These are phyloP conservation scores for Pichia sporocuriosa DNA, from an alignment of 805 yeast genomes.

Conservation along the genomic window DNA sequence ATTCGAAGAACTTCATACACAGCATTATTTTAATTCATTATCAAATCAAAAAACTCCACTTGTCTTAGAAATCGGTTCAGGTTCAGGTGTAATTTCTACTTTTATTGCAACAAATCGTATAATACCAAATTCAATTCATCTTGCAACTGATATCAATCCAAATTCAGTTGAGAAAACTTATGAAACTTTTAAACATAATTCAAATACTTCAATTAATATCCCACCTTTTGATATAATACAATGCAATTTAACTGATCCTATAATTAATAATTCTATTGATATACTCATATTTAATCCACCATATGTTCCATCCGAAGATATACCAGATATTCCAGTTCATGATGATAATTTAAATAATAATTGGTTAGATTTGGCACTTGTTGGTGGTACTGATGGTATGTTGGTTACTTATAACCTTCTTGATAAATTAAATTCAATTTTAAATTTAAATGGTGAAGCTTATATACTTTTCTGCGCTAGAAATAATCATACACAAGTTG, in stretches of 20 bases:
- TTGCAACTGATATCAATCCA: slow-evolving; percentile 79
- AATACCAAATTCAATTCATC: slow-evolving; percentile 42
- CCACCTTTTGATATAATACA: slow-evolving; percentile 43
- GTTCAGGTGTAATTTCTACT: slow-evolving; percentile 83
- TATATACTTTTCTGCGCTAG: slow-evolving; percentile 89
- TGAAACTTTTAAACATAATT: slow-evolving; percentile 30
- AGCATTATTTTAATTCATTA: slow-evolving; percentile 21
- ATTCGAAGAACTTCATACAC: slow-evolving; percentile 54
- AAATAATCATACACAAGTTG: slow-evolving; percentile 67
- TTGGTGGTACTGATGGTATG: slow-evolving; percentile 93
- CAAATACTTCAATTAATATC: slow-evolving; percentile 15
- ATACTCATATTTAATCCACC: slow-evolving; percentile 90
- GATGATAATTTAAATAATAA: slow-evolving; percentile 38
- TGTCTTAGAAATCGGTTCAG: slow-evolving; percentile 82
- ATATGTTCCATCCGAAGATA: slow-evolving; percentile 81
- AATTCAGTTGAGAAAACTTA: slow-evolving; percentile 56
- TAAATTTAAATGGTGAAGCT: slow-evolving; percentile 66
- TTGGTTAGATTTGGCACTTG: slow-evolving; percentile 86
- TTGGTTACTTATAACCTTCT: slow-evolving; percentile 65
- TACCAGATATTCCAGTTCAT: slow-evolving; percentile 52
- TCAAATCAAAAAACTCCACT: slow-evolving; percentile 35
- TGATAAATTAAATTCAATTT: slow-evolving; percentile 40
- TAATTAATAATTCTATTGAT: slow-evolving; percentile 49
- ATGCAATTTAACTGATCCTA: slow-evolving; percentile 47
- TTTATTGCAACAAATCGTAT: slow-evolving; percentile 55